phyloP scores from a whole-genome alignment of 495 filamentous ascomycete species.

The Aspergillus cavernicola region DNA sequence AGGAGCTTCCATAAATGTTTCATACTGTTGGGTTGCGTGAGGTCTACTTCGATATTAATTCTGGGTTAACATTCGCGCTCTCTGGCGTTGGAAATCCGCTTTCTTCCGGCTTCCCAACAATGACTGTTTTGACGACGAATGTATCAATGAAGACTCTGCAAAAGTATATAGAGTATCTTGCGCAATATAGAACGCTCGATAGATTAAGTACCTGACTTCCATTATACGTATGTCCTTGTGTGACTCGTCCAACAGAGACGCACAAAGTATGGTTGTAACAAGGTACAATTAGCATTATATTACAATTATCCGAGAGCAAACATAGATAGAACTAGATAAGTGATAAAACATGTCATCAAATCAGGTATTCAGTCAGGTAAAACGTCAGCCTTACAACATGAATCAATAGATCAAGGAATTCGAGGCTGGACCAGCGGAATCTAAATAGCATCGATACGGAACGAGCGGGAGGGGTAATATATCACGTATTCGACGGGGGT shows the following conservation, averaged over 20 bases:
- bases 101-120: slow-evolving; percentile 8
- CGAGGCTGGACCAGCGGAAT: background rate
- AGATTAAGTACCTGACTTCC: slow-evolving; percentile 1
- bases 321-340: slow-evolving; percentile 10
- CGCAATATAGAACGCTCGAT: slow-evolving; percentile 18
- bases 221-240: no score
- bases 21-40: slow-evolving; percentile 1
- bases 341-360: slow-evolving; percentile 10
- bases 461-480: background rate
- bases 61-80: background rate
- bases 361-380: background rate
- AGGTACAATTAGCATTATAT: slow-evolving; percentile 14
- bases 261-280: background rate
- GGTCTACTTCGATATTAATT: slow-evolving; percentile 5
- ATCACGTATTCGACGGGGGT: no score
- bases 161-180: slow-evolving; percentile 25
- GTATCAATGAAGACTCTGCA: slow-evolving; percentile 23
- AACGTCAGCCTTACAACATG: slow-evolving; percentile 2
- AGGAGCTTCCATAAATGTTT: slow-evolving; percentile 3
- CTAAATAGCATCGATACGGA: slow-evolving; percentile 1
- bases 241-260: no score
- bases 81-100: background rate
- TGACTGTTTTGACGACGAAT: slow-evolving; percentile 26
- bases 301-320: slow-evolving; percentile 13
- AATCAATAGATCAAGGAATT: background rate